These are phyloP conservation scores for Syncephalastrum sp. DNA, from an alignment of 371 early-diverging fungal genomes.

Conservation along the genomic window DNA sequence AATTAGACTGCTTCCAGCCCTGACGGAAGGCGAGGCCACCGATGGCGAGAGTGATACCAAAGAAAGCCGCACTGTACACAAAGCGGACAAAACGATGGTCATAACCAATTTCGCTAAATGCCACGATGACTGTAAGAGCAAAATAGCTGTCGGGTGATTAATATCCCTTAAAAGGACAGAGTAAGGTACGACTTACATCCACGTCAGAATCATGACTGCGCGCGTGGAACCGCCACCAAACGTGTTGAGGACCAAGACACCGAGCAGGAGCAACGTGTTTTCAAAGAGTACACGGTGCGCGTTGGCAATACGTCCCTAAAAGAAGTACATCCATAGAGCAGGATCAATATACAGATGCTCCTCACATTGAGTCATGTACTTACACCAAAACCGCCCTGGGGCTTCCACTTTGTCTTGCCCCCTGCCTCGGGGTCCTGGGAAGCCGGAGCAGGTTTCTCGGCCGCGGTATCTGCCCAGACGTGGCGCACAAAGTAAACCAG, in stretches of 20 bases:
- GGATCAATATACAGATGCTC: no score
- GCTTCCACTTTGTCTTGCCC: conserved; percentile 9
- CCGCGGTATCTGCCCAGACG: conserved; percentile 12
- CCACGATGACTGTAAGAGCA: conserved; percentile 39
- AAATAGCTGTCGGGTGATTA: conserved; percentile 19
- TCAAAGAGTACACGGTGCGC: conserved; percentile 38
- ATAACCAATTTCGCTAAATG: conserved; percentile 34
- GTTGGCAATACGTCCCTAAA: conserved; percentile 14
- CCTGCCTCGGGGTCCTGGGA: conserved; percentile 17
- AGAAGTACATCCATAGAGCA: not conserved
- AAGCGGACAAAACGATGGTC: conserved; percentile 43
- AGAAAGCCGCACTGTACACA: conserved; percentile 33
- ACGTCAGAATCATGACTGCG: conserved; percentile 46
- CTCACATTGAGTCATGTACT: not conserved
- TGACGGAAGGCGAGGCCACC: conserved; percentile 36
- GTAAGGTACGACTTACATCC: conserved; percentile 23
- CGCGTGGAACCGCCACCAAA: conserved; percentile 45
- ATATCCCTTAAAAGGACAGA: not conserved
- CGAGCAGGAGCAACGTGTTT: conserved; percentile 35
- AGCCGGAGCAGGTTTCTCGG: conserved; percentile 15
- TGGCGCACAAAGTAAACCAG: conserved; percentile 27
- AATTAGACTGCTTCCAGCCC: conserved; percentile 20
- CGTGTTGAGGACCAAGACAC: conserved; percentile 40
- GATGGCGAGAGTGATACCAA: conserved; percentile 38
- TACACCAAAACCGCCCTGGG: conserved; percentile 9